phyloP scores from a whole-genome alignment of 176 grass and related monocot genomes.

The Triticum timopheevii region DNA sequence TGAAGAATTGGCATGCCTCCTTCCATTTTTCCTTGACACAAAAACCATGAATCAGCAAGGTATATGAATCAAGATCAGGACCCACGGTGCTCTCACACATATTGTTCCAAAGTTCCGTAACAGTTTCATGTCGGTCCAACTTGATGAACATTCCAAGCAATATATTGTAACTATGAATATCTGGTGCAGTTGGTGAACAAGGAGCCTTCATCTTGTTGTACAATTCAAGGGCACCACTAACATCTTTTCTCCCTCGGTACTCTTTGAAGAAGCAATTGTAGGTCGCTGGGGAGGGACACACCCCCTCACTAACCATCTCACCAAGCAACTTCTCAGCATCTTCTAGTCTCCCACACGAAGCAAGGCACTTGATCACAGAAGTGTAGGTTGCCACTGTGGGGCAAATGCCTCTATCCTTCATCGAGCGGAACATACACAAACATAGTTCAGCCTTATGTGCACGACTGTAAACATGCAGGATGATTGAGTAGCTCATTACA shows the following conservation, averaged over 20 bases:
- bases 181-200: constrained; percentile 41
- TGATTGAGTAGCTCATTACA: constrained; percentile 81
- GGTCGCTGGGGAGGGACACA: constrained; percentile 66
- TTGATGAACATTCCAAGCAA: constrained; percentile 87
- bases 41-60: constrained; percentile 75
- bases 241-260: constrained; percentile 83
- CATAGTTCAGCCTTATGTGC: constrained; percentile 87
- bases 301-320: constrained; percentile 71
- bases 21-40: constrained; percentile 81
- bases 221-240: constrained; percentile 51
- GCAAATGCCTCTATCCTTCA: constrained; percentile 78
- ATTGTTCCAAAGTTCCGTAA: constrained; percentile 76
- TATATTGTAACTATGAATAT: constrained; percentile 92
- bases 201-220: constrained; percentile 83
- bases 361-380: constrained; percentile 86
- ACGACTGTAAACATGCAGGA: constrained; percentile 93
- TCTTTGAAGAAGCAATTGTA: constrained; percentile 98
- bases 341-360: constrained; percentile 80
- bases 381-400: constrained; percentile 90
- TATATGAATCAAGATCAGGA: constrained; percentile 94
- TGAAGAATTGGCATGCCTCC: constrained; percentile 91
- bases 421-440: constrained; percentile 68
- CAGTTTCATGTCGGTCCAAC: constrained; percentile 43
- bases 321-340: constrained; percentile 67
- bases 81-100: constrained; percentile 65